Percentiles rank a stretch among this genome's conserved stretches.
phyloP scores from a whole-genome alignment of 2,329 filamentous ascomycete genomes.

The Intubia oerlemansii region DNA sequence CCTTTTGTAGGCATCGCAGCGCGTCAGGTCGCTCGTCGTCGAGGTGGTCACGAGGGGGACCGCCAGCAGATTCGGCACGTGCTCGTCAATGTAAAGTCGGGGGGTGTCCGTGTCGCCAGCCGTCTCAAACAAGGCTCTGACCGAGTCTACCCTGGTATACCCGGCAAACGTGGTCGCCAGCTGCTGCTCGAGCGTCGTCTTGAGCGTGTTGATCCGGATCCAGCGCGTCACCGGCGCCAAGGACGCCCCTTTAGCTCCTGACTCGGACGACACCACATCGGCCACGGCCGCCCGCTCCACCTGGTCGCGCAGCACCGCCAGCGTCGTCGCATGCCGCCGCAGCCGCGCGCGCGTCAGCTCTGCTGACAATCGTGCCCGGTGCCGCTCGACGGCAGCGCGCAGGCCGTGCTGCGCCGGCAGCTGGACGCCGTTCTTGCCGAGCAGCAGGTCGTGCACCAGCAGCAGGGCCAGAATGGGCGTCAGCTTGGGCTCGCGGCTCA shows the following conservation, averaged over 20 bases:
- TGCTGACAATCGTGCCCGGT: slow-evolving; percentile 60
- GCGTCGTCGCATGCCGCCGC: slow-evolving; percentile 42
- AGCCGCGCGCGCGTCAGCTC: slow-evolving; percentile 69
- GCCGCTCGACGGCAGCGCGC: slow-evolving; percentile 50
- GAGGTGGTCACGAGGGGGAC: slow-evolving; percentile 26
- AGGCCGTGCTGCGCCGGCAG: slow-evolving; percentile 63
- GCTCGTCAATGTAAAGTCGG: slow-evolving; percentile 48
- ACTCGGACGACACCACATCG: slow-evolving; percentile 36
- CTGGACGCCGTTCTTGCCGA: slow-evolving; percentile 58
- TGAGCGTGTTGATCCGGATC: slow-evolving; percentile 71
- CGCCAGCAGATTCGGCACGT: slow-evolving; percentile 70
- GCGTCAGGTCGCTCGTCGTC: slow-evolving; percentile 44
- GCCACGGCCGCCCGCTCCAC: slow-evolving; percentile 46
- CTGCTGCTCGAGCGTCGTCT: slow-evolving; percentile 48
- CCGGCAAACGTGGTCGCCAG: slow-evolving; percentile 51
- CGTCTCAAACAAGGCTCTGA: slow-evolving; percentile 31
- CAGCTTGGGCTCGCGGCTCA: slow-evolving; percentile 49
- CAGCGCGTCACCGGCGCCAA: slow-evolving; percentile 55
- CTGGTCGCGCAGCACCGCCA: slow-evolving; percentile 42
- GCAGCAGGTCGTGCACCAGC: slow-evolving; percentile 66
- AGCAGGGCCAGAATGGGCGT: slow-evolving; percentile 62
- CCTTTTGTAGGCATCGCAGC: slow-evolving; percentile 47
- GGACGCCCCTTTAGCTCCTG: too few species aligned
- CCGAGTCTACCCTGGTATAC: slow-evolving; percentile 31
- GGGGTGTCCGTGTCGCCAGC: background rate